These are phyloP conservation scores for Ensete glaucum DNA, from an alignment of 176 grass and related monocot species.

Conservation along the genomic window DNA sequence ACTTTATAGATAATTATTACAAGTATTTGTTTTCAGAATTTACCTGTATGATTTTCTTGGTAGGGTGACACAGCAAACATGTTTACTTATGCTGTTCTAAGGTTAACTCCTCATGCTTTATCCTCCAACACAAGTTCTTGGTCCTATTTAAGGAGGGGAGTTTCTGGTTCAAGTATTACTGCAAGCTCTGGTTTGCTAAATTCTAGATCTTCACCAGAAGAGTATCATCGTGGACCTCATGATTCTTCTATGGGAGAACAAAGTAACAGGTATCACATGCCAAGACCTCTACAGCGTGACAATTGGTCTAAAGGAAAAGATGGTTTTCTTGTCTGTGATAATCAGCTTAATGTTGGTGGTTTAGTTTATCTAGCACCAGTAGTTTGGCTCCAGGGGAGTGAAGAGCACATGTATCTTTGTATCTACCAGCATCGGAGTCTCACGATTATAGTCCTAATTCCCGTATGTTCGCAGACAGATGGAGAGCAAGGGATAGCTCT, in stretches of 20 bases:
- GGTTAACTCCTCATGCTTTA: conserved; percentile 83
- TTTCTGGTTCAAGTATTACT: conserved; percentile 34
- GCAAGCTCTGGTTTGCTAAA: conserved; percentile 43
- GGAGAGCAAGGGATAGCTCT: conserved; percentile 63
- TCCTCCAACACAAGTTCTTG: conserved; percentile 63
- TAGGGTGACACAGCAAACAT: conserved; percentile 85
- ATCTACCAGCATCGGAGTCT: conserved; percentile 72
- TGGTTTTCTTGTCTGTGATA: conserved; percentile 62
- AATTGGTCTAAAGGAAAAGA: conserved; percentile 90
- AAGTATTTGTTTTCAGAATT: not conserved
- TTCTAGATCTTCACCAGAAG: conserved; percentile 40
- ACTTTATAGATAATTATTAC: not conserved
- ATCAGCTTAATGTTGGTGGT: conserved; percentile 35
- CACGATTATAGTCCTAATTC: conserved; percentile 67
- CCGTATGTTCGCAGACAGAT: conserved; percentile 58
- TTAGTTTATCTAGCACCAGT: conserved; percentile 40
- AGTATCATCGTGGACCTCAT: conserved; percentile 51
- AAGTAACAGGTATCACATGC: conserved; percentile 45
- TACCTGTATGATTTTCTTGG: conserved; percentile 17
- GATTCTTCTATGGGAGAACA: conserved; percentile 61
- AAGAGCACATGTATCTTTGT: conserved; percentile 74
- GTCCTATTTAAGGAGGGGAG: conserved; percentile 88
- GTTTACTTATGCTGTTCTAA: conserved; percentile 68
- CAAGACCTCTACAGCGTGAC: conserved; percentile 66
- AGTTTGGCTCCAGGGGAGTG: conserved; percentile 69